Percentiles rank a stretch among this genome's conserved stretches.
Conservation (phyloP, 2,329 filamentous ascomycete genomes). For the Claviceps purpurea region DNA sequence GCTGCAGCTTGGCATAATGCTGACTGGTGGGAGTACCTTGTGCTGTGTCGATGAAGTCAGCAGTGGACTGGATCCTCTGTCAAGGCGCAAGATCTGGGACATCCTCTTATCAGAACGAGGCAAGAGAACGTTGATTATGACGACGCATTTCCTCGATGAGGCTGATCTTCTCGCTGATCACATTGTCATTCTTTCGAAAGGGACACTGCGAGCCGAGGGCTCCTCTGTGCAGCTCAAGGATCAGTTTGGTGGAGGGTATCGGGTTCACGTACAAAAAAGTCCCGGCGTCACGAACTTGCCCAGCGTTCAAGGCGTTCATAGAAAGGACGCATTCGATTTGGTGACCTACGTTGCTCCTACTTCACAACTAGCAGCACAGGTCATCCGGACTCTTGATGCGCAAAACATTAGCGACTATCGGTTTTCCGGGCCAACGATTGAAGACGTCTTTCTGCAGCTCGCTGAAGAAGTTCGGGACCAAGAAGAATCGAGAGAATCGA, state of each 20-base stretch:
- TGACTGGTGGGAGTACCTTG: conserved; percentile 75
- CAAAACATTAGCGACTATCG: conserved; percentile 63
- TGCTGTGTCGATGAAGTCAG: conserved; percentile 90
- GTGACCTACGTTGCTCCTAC: conserved; percentile 59
- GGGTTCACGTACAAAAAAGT: conserved; percentile 58
- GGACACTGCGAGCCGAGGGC: conserved; percentile 66
- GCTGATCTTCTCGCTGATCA: conserved; percentile 81
- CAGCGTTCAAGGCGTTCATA: conserved; percentile 40
- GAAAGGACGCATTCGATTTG: conserved; percentile 53
- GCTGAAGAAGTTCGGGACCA: conserved; percentile 63
- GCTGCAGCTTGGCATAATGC: conserved; percentile 87
- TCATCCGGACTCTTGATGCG: conserved; percentile 56
- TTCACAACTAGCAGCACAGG: conserved; percentile 55
- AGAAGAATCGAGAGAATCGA: conserved; percentile 18
- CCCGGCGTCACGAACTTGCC: conserved; percentile 32
- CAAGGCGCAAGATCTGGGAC: conserved; percentile 83
- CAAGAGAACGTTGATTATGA: conserved; percentile 68
- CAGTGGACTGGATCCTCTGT: conserved; percentile 76
- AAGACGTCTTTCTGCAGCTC: conserved; percentile 80
- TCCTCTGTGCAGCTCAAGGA: conserved; percentile 81
- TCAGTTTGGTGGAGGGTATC: conserved; percentile 68
- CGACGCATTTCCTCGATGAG: conserved; percentile 89
- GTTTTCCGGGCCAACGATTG: conserved; percentile 78
- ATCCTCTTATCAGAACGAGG: conserved; percentile 79
- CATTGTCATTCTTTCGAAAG: conserved; percentile 78